phyloP scores from a whole-genome alignment of 2,329 filamentous ascomycete genomes.

The Fusarium sp. region DNA sequence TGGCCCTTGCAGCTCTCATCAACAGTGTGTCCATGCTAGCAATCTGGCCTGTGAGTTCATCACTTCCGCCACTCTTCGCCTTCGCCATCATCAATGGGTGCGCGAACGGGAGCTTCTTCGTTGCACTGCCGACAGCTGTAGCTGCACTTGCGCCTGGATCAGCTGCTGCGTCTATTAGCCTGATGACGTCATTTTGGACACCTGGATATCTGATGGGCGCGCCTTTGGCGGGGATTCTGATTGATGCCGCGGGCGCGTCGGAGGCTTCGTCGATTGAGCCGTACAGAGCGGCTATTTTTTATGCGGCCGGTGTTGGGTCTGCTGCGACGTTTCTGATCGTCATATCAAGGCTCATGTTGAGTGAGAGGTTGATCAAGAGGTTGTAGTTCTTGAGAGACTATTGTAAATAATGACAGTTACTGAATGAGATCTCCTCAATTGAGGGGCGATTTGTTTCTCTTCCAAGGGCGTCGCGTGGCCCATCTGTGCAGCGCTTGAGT shows the following conservation, averaged over 20 bases:
- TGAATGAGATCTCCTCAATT: no score
- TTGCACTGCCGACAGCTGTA: slow-evolving; percentile 14
- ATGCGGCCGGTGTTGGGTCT: neutral
- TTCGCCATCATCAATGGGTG: slow-evolving; percentile 3
- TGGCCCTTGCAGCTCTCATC: neutral
- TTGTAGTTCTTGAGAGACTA: accelerated
- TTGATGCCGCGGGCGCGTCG: neutral
- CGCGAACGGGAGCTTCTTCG: slow-evolving; percentile 4
- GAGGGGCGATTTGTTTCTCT: accelerated
- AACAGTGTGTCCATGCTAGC: neutral
- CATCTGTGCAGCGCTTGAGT: no score
- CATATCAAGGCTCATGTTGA: neutral
- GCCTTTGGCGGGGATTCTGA: neutral
- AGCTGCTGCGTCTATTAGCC: neutral
- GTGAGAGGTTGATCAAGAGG: neutral
- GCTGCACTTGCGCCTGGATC: neutral
- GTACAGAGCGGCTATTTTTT: slow-evolving; percentile 3
- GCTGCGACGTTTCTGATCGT: neutral
- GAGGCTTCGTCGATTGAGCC: neutral
- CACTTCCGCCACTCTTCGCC: neutral
- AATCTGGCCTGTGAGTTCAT: neutral
- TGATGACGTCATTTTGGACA: slow-evolving; percentile 4
- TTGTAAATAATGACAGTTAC: no score
- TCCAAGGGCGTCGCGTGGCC: accelerated
- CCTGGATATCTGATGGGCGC: neutral